These are phyloP conservation scores for Adiantum capillusveneris DNA, from an alignment of 75 land plant genomes.

Conservation along the genomic window DNA sequence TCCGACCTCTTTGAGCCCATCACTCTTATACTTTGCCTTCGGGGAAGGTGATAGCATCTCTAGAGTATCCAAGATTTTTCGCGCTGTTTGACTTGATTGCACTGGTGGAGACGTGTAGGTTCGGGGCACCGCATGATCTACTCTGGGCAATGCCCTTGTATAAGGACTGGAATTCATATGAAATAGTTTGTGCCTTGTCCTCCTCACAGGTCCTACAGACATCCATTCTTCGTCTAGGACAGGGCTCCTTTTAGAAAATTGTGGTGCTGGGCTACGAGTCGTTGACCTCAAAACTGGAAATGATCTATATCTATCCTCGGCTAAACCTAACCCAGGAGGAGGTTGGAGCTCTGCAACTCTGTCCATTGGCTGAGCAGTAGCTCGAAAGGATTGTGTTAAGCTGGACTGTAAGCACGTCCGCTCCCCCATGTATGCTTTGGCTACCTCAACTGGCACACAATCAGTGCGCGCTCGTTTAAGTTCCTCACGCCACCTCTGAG, in stretches of 20 bases:
- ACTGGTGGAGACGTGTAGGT: conserved; percentile 13
- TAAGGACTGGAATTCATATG: neutral
- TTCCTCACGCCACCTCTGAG: conserved; percentile 34
- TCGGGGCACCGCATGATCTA: neutral
- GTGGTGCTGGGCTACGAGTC: neutral
- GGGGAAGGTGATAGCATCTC: conserved; percentile 36
- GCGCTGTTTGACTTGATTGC: conserved; percentile 33
- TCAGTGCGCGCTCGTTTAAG: conserved; percentile 19
- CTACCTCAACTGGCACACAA: conserved; percentile 15
- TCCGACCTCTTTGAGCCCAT: conserved; percentile 4
- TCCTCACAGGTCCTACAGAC: conserved; percentile 7
- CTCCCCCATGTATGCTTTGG: conserved; percentile 31
- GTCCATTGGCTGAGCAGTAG: neutral
- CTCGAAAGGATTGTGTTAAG: neutral
- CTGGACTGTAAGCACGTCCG: conserved; percentile 7
- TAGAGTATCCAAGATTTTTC: conserved; percentile 35
- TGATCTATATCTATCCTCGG: neutral
- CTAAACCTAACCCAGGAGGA: neutral
- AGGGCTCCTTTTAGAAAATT: neutral
- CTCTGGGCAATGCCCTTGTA: neutral
- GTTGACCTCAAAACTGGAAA: neutral
- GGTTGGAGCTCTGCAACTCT: conserved; percentile 3
- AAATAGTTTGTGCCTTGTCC: neutral
- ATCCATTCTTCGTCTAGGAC: conserved; percentile 2
- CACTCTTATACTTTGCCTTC: conserved; percentile 19